Evolutionary conservation across 495 filamentous ascomycete genomes (phyloP).

Genomic region (Endocarpon pusillum): DNA sequence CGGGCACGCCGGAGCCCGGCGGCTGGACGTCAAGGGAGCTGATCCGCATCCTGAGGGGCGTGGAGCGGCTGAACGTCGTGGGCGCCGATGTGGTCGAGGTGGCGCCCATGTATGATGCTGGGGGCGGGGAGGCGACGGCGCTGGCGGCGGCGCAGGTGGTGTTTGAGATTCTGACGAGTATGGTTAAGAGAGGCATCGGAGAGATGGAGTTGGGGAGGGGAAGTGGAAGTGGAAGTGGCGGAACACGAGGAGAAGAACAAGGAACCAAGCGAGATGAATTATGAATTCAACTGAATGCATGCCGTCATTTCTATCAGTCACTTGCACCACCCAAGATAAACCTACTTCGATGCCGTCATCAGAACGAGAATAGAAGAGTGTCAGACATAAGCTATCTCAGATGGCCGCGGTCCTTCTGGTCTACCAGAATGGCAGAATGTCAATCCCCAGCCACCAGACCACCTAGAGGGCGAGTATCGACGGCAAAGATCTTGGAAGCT

Average conservation of each 20-base stretch:
- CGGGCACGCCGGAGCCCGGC: slow-evolving; percentile 35
- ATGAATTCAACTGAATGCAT: no score
- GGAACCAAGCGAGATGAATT: no score
- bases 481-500: no score
- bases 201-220: slow-evolving; percentile 15
- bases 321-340: no score
- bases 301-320: no score
- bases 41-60: slow-evolving; percentile 28
- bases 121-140: slow-evolving; percentile 27
- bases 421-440: no score
- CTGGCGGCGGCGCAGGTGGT: slow-evolving; percentile 35
- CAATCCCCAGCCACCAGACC: no score
- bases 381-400: no score
- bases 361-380: no score
- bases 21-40: slow-evolving; percentile 35
- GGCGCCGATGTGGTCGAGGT: slow-evolving; percentile 39
- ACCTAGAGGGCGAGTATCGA: no score
- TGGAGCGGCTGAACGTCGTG: slow-evolving; percentile 29
- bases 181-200: slow-evolving; percentile 49
- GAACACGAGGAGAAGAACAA: not conserved
- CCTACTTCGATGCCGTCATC: no score
- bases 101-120: slow-evolving; percentile 32
- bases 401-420: no score
- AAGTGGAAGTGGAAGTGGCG: not conserved
- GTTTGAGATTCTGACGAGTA: slow-evolving; percentile 66